Evolutionary conservation across 2,329 filamentous ascomycete genomes (phyloP).

Genomic region (Diplodia intermedia): DNA sequence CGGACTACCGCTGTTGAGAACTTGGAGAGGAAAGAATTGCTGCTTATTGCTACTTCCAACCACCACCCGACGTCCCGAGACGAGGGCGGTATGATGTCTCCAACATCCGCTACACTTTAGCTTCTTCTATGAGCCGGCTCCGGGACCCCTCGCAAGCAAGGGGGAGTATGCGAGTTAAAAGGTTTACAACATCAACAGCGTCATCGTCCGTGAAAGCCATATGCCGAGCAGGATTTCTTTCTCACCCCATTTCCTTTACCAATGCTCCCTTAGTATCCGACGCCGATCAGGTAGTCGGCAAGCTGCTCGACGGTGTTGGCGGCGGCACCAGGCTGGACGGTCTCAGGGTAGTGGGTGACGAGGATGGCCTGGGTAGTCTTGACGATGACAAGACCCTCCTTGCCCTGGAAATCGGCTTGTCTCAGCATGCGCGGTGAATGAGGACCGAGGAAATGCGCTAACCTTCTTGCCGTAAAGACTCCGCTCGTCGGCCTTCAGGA

Average conservation of each 20-base stretch:
- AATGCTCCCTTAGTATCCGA: slow-evolving; percentile 68
- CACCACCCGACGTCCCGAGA: slow-evolving; percentile 21
- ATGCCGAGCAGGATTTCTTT: slow-evolving; percentile 12
- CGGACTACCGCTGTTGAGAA: not conserved
- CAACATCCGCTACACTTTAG: slow-evolving; percentile 28
- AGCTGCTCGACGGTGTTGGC: slow-evolving; percentile 81
- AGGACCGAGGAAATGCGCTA: slow-evolving; percentile 36
- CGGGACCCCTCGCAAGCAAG: slow-evolving; percentile 31
- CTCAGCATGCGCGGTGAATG: slow-evolving; percentile 28
- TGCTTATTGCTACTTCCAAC: slow-evolving; percentile 27
- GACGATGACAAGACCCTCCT: slow-evolving; percentile 79
- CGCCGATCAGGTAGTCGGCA: slow-evolving; percentile 82
- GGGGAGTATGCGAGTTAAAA: slow-evolving; percentile 48
- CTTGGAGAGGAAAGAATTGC: slow-evolving; percentile 22
- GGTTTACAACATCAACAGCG: slow-evolving; percentile 42
- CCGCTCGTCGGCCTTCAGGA: slow-evolving; percentile 76
- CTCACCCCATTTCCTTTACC: slow-evolving; percentile 12
- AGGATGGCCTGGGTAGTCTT: slow-evolving; percentile 91
- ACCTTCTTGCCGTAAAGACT: slow-evolving; percentile 89
- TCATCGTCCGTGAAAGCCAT: slow-evolving; percentile 31
- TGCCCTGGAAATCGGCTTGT: slow-evolving; percentile 62
- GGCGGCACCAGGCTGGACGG: slow-evolving; percentile 74
- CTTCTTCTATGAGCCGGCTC: slow-evolving; percentile 34
- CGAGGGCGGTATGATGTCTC: slow-evolving; percentile 28
- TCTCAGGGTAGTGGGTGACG: slow-evolving; percentile 83